These are phyloP conservation scores for Oenanthe sinensis DNA, from an alignment of 129 eudicot species.

Conservation along the genomic window DNA sequence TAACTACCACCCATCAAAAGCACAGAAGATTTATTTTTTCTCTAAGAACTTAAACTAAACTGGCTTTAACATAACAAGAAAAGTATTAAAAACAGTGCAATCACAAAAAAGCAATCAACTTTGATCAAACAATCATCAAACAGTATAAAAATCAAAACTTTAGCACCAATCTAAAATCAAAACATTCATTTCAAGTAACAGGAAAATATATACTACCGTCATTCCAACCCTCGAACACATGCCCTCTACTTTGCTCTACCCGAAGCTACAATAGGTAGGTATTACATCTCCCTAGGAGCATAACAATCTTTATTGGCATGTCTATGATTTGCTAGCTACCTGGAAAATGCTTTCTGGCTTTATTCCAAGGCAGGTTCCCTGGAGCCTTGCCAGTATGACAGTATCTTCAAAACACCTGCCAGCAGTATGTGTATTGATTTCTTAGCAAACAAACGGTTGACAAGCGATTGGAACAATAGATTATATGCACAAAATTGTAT, in stretches of 20 bases:
- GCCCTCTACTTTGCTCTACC: slow-evolving; percentile 70
- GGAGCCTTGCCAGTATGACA: too few relatives aligned
- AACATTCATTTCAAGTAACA: slow-evolving; percentile 47
- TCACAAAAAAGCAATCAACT: not conserved
- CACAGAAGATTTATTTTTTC: not conserved
- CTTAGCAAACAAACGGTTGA: too few relatives aligned
- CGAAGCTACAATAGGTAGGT: slow-evolving; percentile 65
- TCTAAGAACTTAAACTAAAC: not conserved
- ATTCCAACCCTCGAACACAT: slow-evolving; percentile 79
- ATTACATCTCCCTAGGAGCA: too few relatives aligned
- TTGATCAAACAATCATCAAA: not conserved
- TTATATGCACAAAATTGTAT: too few relatives aligned
- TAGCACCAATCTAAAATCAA: not conserved
- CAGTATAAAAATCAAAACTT: not conserved
- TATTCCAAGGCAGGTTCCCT: too few relatives aligned
- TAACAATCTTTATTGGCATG: too few relatives aligned
- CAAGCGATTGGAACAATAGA: too few relatives aligned
- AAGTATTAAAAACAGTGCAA: not conserved
- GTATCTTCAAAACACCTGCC: too few relatives aligned
- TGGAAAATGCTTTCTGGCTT: too few relatives aligned
- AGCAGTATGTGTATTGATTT: too few relatives aligned
- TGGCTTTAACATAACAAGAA: not conserved
- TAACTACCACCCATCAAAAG: not conserved
- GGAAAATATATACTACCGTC: slow-evolving; percentile 93
- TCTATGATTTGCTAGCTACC: too few relatives aligned